phyloP scores from a whole-genome alignment of 2,329 filamentous ascomycete species.

The Colletotrichum orchidophilum region DNA sequence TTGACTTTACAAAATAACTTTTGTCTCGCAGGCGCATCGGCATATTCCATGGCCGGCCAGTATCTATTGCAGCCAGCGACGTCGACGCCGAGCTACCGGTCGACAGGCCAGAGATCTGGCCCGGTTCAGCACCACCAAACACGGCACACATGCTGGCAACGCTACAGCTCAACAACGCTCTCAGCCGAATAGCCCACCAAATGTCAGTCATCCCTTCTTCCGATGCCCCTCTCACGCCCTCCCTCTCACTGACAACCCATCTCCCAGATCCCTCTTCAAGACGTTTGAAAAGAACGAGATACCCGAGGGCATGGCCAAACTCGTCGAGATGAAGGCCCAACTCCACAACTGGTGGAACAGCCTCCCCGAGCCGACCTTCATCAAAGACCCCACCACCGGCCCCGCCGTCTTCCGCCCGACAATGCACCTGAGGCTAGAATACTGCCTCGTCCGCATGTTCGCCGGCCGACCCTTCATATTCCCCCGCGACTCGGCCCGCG shows the following conservation, averaged over 20 bases:
- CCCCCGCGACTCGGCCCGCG: slow-evolving; percentile 40
- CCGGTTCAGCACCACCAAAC: slow-evolving; percentile 50
- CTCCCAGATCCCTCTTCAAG: slow-evolving; percentile 44
- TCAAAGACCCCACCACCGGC: slow-evolving; percentile 50
- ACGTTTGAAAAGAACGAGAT: slow-evolving; percentile 44
- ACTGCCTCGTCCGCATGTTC: slow-evolving; percentile 62
- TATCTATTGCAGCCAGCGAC: slow-evolving; percentile 61
- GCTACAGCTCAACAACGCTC: slow-evolving; percentile 46
- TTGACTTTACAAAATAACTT: slow-evolving; percentile 1
- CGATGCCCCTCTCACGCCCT: too few relatives aligned
- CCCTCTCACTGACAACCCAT: slow-evolving; percentile 5
- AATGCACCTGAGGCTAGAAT: slow-evolving; percentile 61
- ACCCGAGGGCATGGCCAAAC: slow-evolving; percentile 43
- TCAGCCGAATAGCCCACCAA: slow-evolving; percentile 50
- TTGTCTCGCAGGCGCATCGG: slow-evolving; percentile 56
- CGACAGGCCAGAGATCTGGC: slow-evolving; percentile 54
- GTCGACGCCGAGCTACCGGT: slow-evolving; percentile 63
- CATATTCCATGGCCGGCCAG: slow-evolving; percentile 64
- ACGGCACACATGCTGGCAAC: slow-evolving; percentile 57
- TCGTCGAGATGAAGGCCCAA: slow-evolving; percentile 48
- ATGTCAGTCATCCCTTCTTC: slow-evolving; percentile 38
- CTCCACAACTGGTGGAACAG: slow-evolving; percentile 50
- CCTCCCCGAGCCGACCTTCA: slow-evolving; percentile 43
- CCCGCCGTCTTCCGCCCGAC: slow-evolving; percentile 55
- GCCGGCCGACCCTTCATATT: slow-evolving; percentile 64